These are phyloP conservation scores for Lecanicillium sp. DNA, from an alignment of 2,329 filamentous ascomycete species.

Conservation along the genomic window DNA sequence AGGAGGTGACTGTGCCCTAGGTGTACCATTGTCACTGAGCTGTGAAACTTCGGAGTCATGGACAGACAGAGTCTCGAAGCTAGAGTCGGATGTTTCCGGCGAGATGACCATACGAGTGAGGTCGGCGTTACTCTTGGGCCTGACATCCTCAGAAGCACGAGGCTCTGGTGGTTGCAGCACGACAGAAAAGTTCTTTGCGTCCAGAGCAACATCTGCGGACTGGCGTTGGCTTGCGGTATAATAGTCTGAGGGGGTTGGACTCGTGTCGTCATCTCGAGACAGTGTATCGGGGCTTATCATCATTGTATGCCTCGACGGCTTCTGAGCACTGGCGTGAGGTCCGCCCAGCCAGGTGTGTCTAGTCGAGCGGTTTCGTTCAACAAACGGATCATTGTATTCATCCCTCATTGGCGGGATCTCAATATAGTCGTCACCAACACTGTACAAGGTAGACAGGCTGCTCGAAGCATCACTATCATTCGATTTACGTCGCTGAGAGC, in stretches of 20 bases:
- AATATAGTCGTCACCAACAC: constrained; percentile 33
- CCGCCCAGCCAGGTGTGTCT: not conserved
- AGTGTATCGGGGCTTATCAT: constrained; percentile 6
- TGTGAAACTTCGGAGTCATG: constrained; percentile 11
- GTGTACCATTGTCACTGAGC: constrained; percentile 7
- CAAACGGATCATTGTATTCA: constrained; percentile 22
- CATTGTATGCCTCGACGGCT: constrained; percentile 5
- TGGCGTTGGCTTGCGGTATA: not conserved
- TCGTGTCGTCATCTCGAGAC: not conserved
- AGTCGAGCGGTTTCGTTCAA: constrained; percentile 11
- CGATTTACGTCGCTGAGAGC: constrained; percentile 19
- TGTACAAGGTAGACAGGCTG: constrained; percentile 48
- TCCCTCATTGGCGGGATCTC: not conserved
- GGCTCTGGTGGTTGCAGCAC: constrained; percentile 8
- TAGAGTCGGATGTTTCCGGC: constrained; percentile 13
- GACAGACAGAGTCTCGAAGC: constrained; percentile 19
- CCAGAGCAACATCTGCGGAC: not conserved
- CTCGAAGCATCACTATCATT: constrained; percentile 39
- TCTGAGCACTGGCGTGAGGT: not conserved
- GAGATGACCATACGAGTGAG: not conserved
- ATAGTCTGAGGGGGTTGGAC: constrained; percentile 6
- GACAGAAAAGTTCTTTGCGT: constrained; percentile 4
- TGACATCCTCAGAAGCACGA: constrained; percentile 10
- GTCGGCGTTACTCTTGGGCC: constrained; percentile 10
- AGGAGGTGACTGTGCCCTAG: constrained; percentile 4